Evolutionary conservation across 192 early-diverging fungal genomes (phyloP).

Genomic region (Endogone sp.): DNA sequence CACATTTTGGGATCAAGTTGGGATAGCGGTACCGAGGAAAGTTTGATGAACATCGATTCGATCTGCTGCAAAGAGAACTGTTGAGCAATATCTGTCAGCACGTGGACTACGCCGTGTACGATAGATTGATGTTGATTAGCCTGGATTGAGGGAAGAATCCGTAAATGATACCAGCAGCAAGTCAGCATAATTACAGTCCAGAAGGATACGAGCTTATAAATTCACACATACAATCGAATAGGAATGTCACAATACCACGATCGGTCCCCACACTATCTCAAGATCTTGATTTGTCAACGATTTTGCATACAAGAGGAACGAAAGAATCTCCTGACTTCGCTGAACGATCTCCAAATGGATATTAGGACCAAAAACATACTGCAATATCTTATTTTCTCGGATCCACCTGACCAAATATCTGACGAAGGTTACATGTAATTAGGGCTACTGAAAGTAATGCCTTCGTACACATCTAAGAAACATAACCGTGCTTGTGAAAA

Average conservation of each 20-base stretch:
- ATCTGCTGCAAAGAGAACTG: conserved; percentile 27
- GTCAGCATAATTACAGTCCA: too few species aligned
- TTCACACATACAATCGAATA: background rate
- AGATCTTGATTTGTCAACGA: conserved; percentile 30
- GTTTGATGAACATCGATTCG: conserved; percentile 30
- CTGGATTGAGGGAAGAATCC: conserved; percentile 12
- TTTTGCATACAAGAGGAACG: conserved; percentile 35
- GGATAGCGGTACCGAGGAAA: conserved; percentile 25
- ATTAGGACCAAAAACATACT: conserved; percentile 42
- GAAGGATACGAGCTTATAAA: too few species aligned
- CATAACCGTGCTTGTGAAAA: too few species aligned
- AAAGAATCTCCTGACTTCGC: conserved; percentile 36
- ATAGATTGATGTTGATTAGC: conserved; percentile 45
- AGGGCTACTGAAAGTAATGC: too few species aligned
- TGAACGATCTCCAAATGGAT: conserved; percentile 47
- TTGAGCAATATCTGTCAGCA: conserved; percentile 33
- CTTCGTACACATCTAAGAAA: too few species aligned
- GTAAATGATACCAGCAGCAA: background rate
- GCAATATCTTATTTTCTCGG: conserved; percentile 30
- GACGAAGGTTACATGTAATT: too few species aligned
- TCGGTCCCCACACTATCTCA: conserved; percentile 38
- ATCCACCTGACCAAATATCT: conserved; percentile 8
- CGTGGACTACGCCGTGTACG: conserved; percentile 41
- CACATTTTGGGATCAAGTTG: background rate
- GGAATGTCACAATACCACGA: conserved; percentile 20